Percentiles rank a stretch among this genome's conserved stretches.
Evolutionary conservation across 331 rosid species (phyloP).

Genomic region (Arachis monticola): DNA sequence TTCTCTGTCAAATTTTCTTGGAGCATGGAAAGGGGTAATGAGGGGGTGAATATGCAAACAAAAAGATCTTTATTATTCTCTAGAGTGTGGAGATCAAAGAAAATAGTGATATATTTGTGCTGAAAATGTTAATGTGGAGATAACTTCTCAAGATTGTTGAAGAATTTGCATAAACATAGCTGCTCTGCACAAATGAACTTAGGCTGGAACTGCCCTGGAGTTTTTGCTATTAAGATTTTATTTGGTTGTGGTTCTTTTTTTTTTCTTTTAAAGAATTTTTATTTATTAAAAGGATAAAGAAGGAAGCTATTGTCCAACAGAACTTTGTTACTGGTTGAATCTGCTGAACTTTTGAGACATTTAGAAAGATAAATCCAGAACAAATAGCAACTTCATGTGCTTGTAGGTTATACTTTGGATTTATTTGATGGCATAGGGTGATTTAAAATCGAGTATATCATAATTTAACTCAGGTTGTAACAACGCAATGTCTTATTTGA

Average conservation of each 20-base stretch:
- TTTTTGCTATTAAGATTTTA: not conserved
- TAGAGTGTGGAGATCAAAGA: conserved; percentile 1
- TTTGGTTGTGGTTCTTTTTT: not conserved
- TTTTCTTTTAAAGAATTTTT: not conserved
- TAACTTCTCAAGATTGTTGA: conserved; percentile 3
- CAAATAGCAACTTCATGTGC: conserved; percentile 4
- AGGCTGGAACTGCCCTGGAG: not conserved
- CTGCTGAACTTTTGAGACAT: not conserved
- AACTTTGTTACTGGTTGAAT: not conserved
- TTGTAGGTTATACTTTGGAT: conserved; percentile 16
- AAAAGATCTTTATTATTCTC: not conserved
- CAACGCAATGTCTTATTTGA: conserved; percentile 14
- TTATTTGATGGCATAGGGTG: conserved; percentile 31
- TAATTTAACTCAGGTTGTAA: conserved; percentile 25
- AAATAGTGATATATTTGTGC: conserved; percentile 1
- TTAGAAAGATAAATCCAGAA: conserved; percentile 3
- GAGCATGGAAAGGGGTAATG: not conserved
- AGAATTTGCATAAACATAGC: not conserved
- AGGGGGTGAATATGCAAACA: not conserved
- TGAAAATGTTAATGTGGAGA: not conserved
- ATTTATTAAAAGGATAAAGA: not conserved
- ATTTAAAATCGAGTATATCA: conserved; percentile 17
- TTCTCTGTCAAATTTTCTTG: conserved; percentile 6
- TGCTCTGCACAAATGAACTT: not conserved
- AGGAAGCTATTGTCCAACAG: not conserved